A percentile compares a stretch with the other conserved stretches of the same genome.
phyloP scores from a whole-genome alignment of 108 stramenopile genomes.

The Cyclostephanos invisitatus region DNA sequence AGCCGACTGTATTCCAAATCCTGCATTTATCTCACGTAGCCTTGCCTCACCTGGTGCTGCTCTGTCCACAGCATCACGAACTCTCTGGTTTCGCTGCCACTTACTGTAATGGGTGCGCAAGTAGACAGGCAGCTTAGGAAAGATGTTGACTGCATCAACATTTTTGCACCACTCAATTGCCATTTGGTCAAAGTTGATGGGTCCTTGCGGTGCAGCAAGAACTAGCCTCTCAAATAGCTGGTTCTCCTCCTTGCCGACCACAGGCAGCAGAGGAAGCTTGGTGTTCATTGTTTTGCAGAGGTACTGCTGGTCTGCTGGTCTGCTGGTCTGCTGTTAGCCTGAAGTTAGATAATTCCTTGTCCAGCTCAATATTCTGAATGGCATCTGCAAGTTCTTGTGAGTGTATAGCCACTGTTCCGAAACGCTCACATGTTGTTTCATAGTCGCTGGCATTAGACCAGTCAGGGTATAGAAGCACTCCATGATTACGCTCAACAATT shows the following conservation, averaged over 20 bases:
- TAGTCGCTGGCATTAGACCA: conserved; percentile 46
- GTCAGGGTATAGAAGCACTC: conserved; percentile 20
- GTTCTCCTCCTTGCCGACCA: conserved; percentile 5
- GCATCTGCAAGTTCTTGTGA: conserved; percentile 3
- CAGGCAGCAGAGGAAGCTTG: conserved; percentile 20
- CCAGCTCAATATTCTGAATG: background rate
- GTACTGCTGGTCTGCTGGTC: conserved; percentile 28
- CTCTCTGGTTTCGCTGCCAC: conserved; percentile 17
- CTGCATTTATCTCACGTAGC: too few species aligned
- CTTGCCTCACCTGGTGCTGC: too few species aligned
- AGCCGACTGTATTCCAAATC: too few species aligned
- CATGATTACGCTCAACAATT: conserved; percentile 21
- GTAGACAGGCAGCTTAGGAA: conserved; percentile 34
- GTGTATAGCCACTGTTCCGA: conserved; percentile 26
- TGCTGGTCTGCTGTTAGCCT: conserved; percentile 25
- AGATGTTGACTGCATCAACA: conserved; percentile 25
- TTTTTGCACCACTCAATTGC: conserved; percentile 25
- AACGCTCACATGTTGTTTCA: conserved; percentile 25
- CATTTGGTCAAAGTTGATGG: conserved; percentile 14
- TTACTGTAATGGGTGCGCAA: conserved; percentile 4
- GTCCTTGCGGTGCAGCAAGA: background rate
- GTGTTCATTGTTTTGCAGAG: conserved; percentile 10
- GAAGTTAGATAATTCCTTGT: background rate
- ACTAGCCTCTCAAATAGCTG: conserved; percentile 1
- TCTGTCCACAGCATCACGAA: background rate